These are phyloP conservation scores for Arthromyces matolae DNA, from an alignment of 768 basidiomycete species.

Conservation along the genomic window DNA sequence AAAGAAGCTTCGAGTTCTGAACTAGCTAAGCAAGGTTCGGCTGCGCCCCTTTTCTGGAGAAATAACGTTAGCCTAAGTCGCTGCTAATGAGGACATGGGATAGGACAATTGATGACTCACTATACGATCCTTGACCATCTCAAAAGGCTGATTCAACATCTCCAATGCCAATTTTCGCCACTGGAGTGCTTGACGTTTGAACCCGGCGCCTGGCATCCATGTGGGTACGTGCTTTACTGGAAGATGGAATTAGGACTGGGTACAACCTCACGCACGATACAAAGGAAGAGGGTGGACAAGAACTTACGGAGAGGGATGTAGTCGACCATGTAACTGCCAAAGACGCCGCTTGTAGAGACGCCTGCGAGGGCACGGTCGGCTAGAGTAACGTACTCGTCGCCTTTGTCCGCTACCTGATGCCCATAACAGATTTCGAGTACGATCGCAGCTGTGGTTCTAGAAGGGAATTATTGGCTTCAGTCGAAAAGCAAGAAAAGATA, in stretches of 20 bases:
- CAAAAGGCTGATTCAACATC: slow-evolving; percentile 33
- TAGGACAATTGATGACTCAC: background rate
- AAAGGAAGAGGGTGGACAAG: no score
- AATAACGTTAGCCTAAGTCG: no score
- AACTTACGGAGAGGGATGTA: slow-evolving; percentile 8
- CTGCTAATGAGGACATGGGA: background rate
- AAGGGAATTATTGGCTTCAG: no score
- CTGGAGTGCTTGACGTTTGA: slow-evolving; percentile 36
- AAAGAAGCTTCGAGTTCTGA: background rate
- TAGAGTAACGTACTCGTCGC: slow-evolving; percentile 22
- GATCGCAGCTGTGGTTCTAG: slow-evolving; percentile 8
- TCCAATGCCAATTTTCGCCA: slow-evolving; percentile 31
- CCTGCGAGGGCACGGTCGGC: slow-evolving; percentile 23
- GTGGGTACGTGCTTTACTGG: slow-evolving; percentile 37
- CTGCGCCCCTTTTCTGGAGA: background rate
- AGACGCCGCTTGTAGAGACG: slow-evolving; percentile 15
- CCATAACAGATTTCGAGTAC: slow-evolving; percentile 15
- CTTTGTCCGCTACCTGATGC: slow-evolving; percentile 18
- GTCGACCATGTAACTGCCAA: slow-evolving; percentile 22
- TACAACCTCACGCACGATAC: no score
- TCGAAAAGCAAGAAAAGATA: background rate
- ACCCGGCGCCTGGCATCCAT: slow-evolving; percentile 46
- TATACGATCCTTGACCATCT: slow-evolving; percentile 8
- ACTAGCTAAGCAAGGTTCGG: background rate
- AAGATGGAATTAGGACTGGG: no score